A percentile compares a stretch with the other conserved stretches of the same genome.
These are phyloP conservation scores for Jaltomata sinuosa DNA, from an alignment of 257 asterid species.

Conservation along the genomic window DNA sequence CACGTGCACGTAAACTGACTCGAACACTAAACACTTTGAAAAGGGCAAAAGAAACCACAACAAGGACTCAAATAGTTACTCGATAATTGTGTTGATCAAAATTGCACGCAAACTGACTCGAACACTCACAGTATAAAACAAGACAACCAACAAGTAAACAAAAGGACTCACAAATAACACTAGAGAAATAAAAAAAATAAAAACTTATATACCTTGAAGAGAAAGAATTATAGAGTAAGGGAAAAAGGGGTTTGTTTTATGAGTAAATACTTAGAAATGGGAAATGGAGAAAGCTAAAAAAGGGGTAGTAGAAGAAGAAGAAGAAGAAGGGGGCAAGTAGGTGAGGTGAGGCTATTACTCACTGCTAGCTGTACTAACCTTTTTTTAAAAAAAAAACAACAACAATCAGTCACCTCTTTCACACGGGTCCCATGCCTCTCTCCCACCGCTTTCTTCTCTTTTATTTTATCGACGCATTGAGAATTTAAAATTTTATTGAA, in stretches of 20 bases:
- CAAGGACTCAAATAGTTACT: too few relatives aligned
- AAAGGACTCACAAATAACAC: too few relatives aligned
- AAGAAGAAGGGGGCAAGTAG: not conserved
- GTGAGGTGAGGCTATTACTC: not conserved
- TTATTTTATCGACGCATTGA: too few relatives aligned
- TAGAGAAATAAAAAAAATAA: too few relatives aligned
- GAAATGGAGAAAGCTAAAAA: not conserved
- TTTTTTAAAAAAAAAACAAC: not conserved
- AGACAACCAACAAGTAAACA: too few relatives aligned
- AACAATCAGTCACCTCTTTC: not conserved
- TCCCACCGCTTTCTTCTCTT: too few relatives aligned
- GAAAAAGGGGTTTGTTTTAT: not conserved
- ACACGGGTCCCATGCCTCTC: not conserved
- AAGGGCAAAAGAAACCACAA: too few relatives aligned
- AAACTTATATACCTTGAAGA: not conserved
- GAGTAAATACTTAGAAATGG: not conserved
- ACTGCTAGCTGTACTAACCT: not conserved
- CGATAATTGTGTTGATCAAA: too few relatives aligned
- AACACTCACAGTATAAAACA: not conserved
- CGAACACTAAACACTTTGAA: too few relatives aligned
- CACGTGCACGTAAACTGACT: too few relatives aligned
- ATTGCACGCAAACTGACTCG: not conserved
- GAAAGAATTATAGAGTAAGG: too few relatives aligned
- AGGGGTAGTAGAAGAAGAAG: not conserved
- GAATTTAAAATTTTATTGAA: too few relatives aligned